Base-by-base conservation (phyloP, 495 filamentous ascomycete genomes). In the Haplographium delicatum region DNA sequence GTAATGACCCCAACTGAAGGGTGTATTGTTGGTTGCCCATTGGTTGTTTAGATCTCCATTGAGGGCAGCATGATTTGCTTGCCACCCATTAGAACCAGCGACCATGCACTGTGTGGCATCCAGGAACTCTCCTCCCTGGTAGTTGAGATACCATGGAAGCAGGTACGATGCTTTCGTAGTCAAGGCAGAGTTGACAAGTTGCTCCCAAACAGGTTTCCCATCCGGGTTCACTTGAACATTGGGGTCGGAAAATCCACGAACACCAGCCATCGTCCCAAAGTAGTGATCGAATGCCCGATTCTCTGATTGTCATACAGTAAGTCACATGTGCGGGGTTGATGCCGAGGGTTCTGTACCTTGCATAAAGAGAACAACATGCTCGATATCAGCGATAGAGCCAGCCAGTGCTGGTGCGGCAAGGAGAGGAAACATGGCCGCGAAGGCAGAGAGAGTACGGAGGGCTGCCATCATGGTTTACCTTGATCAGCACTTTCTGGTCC, bases 341-440 rank as follows among this genome's bases (percentile, higher is more conserved):
- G 18, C 18, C 9, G 26, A 11, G 35, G 9, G n/a, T 15, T 47
- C 25, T 15, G 49, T 73, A 61, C 76, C 76, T 57, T 80, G 76
- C 76, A 80, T 80, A 63, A 80, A 80, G 24, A 80, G 69, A 5
- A 80, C 69, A 13, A 80, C 75, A 71, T 80, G 76, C 25, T 80
- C 66, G 50, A 80, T 76, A 56, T 76, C 73, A 19, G 65, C 66
- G 23, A 80, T 52, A 11, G 72, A 71, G 2, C 68, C 74, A 26
- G 65, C 69, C 11, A 37, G 18, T 7, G 55, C 68, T 40, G 62
- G 63, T 4, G 10, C 38, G 3, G 42, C 38, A 15, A 60, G 41
- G 20, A 60, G 48, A 3, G 59, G 59, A 34, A 40, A 56, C 55
- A 62, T 62, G 19, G 50, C 44, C 2, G 50, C 53, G 30, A 62